Evolutionary conservation across 345 rosid species (phyloP), one percentile per base, ranked within the genome.

Genomic region (Cardamine chenopodiifolia): DNA sequence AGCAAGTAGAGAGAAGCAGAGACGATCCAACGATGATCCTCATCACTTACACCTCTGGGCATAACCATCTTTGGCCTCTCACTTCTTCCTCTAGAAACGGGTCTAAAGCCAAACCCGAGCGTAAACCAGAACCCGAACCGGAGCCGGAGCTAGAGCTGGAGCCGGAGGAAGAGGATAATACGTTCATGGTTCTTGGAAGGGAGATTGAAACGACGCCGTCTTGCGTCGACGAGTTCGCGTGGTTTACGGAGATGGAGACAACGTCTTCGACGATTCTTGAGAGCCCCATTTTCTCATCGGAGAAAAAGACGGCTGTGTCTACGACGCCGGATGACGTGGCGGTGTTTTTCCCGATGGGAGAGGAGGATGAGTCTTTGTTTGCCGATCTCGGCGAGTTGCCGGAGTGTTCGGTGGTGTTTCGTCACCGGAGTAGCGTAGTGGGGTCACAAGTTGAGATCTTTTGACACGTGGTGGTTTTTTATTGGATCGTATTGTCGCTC

Each of bases 311-410:
- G 2, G 55, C 34, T 66, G 72, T 77, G 11, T 39, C 71, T 17
- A 80, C 66, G 7, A 61, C 64, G 0, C 85, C 71, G 39, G 63
- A 72, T 6, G 96, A 90, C 75, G 26, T 83, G 72, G 83, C 84
- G 8, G 64, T 90, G 86, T 84, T 82, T 70, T 86, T 89, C 40
- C 89, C 90, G 28, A 78, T 87, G 83, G 63, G 89, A 28, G 92
- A 87, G 48, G 95, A 92, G 78, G 99, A 96, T 65, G 99, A 96
- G 84, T 90, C 90, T 31, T 67, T 96, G 77, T 92, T 90, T 78
- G 98, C 98, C 50, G 99, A 92, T 82, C 98, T 96, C 10, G 99
- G 85, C 3, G 99, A 95, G 88, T 79, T 96, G 79, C 99, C 99
- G 78, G 99, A 96, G 87, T 96, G 89, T 50, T 85, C 97, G 47